Evolutionary conservation across 2,329 filamentous ascomycete genomes (phyloP).

Genomic region (Aotearoamyces nothofagi): DNA sequence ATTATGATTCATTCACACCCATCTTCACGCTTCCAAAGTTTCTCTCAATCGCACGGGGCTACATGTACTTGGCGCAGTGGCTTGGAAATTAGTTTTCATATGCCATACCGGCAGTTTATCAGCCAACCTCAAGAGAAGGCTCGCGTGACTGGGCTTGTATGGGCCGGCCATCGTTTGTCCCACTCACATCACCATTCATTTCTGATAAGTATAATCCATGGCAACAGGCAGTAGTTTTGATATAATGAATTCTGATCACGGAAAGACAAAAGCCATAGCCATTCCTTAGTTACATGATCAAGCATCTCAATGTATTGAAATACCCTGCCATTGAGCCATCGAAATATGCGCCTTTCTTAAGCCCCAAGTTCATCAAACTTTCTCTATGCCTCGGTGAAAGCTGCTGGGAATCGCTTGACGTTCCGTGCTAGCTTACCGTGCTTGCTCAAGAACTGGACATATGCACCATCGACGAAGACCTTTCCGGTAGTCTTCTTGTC

Average conservation of each 20-base stretch:
- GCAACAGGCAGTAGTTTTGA: too few relatives aligned
- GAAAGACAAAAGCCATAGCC: conserved; percentile 12
- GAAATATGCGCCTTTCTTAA: conserved; percentile 16
- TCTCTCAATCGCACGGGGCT: neutral
- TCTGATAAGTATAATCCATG: too few relatives aligned
- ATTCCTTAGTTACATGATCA: conserved; percentile 17
- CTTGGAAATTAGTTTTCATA: neutral
- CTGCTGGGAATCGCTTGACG: conserved; percentile 88
- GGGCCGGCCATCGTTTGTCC: too few relatives aligned
- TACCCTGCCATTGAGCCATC: conserved; percentile 16
- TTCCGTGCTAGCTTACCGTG: conserved; percentile 75
- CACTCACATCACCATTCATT: too few relatives aligned
- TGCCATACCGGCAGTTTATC: neutral
- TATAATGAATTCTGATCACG: neutral
- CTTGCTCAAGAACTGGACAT: conserved; percentile 98
- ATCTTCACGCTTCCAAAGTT: conserved; percentile 1
- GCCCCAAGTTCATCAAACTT: conserved; percentile 6
- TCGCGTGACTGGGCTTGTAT: too few relatives aligned
- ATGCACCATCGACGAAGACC: conserved; percentile 95
- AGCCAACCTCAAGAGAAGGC: neutral
- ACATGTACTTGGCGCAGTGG: neutral
- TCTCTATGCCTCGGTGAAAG: conserved; percentile 41
- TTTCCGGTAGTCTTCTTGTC: conserved; percentile 85
- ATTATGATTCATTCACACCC: too few relatives aligned
- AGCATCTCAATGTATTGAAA: conserved; percentile 10